Conservation (phyloP, 78 protist genomes). For the Polysphondylium violaceum region DNA sequence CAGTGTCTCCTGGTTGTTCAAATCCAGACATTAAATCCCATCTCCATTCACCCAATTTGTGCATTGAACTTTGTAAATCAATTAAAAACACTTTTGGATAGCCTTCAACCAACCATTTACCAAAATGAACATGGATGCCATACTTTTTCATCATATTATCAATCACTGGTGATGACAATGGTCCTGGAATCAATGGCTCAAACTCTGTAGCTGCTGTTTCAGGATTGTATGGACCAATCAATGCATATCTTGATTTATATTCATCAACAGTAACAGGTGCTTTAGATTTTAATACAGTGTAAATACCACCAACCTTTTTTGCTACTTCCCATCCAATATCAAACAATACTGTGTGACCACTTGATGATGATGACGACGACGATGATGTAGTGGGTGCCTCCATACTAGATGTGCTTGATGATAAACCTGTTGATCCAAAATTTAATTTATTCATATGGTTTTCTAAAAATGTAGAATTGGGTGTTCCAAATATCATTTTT, state of each 20-base stretch:
- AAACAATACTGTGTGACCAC: slow-evolving; percentile 28
- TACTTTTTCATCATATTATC: slow-evolving; percentile 77
- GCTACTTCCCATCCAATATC: slow-evolving; percentile 77
- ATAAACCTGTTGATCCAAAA: slow-evolving; percentile 1
- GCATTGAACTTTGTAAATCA: slow-evolving; percentile 49
- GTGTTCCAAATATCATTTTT: slow-evolving; percentile 74
- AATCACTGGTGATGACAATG: slow-evolving; percentile 24
- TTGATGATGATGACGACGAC: not conserved
- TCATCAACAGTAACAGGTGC: slow-evolving; percentile 81
- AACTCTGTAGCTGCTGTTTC: slow-evolving; percentile 87
- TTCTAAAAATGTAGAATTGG: slow-evolving; percentile 54
- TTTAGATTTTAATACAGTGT: slow-evolving; percentile 92
- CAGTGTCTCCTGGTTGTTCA: slow-evolving; percentile 83
- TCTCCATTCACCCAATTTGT: slow-evolving; percentile 84
- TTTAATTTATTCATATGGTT: not conserved
- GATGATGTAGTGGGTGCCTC: not conserved
- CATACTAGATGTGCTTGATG: not conserved
- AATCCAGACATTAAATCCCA: slow-evolving; percentile 75
- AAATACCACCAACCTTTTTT: slow-evolving; percentile 92
- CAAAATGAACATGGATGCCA: slow-evolving; percentile 86
- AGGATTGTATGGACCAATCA: slow-evolving; percentile 88
- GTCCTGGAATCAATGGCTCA: slow-evolving; percentile 81
- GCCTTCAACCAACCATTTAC: slow-evolving; percentile 91
- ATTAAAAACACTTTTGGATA: slow-evolving; percentile 77
- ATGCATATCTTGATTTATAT: slow-evolving; percentile 75